These are phyloP conservation scores for Penicillium crustosum DNA, from an alignment of 2,329 filamentous ascomycete genomes.

Conservation along the genomic window DNA sequence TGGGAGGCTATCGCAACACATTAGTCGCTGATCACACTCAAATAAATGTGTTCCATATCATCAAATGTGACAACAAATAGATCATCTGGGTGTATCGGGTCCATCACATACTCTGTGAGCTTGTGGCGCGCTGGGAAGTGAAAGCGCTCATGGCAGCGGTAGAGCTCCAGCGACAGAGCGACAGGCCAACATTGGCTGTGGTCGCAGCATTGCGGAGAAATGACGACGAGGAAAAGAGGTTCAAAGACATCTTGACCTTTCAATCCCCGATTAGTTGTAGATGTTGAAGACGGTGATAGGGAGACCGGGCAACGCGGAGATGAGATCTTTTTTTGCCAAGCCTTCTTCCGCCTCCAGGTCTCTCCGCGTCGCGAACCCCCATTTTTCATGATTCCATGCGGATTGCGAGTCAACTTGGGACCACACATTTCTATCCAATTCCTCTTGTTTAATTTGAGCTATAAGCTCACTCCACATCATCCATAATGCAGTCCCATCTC, in stretches of 20 bases:
- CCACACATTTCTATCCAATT: not conserved
- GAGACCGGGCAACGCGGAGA: constrained; percentile 18
- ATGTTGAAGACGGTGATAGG: constrained; percentile 3
- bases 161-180: constrained; percentile 37
- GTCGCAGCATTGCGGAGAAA: constrained; percentile 26
- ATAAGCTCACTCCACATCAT: not conserved
- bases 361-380: constrained; percentile 24
- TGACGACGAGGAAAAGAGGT: constrained; percentile 29
- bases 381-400: constrained; percentile 1
- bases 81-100: not conserved
- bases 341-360: constrained; percentile 24
- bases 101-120: constrained; percentile 23
- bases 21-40: not conserved
- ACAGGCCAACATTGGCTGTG: constrained; percentile 22
- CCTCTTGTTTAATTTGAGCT: not conserved
- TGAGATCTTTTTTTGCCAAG: constrained; percentile 36
- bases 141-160: constrained; percentile 31
- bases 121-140: constrained; percentile 25
- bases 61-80: not conserved
- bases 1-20: constrained; percentile 17
- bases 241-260: constrained; percentile 29
- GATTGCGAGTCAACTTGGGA: not conserved
- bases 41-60: not conserved
- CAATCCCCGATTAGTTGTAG: not conserved
- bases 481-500: constrained; percentile 47